phyloP scores from a whole-genome alignment of 805 yeast genomes.

The Candida namnaoensis region DNA sequence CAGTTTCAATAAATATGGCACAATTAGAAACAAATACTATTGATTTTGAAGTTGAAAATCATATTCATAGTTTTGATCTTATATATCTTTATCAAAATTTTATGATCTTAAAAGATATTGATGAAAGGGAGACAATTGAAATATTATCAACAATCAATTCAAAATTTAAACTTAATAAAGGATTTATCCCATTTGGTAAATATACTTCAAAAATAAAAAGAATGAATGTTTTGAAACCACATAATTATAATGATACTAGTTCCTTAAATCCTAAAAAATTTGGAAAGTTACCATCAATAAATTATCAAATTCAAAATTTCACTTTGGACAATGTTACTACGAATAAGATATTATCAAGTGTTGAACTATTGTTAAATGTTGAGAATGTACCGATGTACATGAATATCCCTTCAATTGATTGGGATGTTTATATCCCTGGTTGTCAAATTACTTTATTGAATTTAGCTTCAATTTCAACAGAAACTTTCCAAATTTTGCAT shows the following conservation, averaged over 20 bases:
- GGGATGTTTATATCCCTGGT: conserved; percentile 12
- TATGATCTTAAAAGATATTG: conserved; percentile 1
- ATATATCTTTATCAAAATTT: conserved; percentile 3
- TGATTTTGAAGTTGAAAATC: conserved; percentile 1
- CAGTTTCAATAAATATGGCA: conserved; percentile 6
- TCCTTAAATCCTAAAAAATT: too few species aligned
- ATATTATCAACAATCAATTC: conserved; percentile 3
- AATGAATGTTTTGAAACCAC: not conserved
- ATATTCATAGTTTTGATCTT: conserved; percentile 6
- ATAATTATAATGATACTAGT: not conserved
- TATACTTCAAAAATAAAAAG: conserved; percentile 1
- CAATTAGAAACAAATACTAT: conserved; percentile 4
- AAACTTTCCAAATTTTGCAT: not conserved
- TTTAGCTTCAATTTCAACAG: conserved; percentile 3
- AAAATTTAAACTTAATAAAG: conserved; percentile 2
- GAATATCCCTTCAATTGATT: conserved; percentile 5
- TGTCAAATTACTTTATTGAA: conserved; percentile 7
- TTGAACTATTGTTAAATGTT: not conserved
- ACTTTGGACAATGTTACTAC: not conserved
- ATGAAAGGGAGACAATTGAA: not conserved
- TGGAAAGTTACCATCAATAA: too few species aligned
- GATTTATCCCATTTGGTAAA: conserved; percentile 1
- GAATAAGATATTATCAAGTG: not conserved
- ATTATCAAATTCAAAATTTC: not conserved
- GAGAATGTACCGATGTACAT: not conserved